Evolutionary conservation across 2,329 filamentous ascomycete genomes (phyloP).

Genomic region (Sporothrix humicola): DNA sequence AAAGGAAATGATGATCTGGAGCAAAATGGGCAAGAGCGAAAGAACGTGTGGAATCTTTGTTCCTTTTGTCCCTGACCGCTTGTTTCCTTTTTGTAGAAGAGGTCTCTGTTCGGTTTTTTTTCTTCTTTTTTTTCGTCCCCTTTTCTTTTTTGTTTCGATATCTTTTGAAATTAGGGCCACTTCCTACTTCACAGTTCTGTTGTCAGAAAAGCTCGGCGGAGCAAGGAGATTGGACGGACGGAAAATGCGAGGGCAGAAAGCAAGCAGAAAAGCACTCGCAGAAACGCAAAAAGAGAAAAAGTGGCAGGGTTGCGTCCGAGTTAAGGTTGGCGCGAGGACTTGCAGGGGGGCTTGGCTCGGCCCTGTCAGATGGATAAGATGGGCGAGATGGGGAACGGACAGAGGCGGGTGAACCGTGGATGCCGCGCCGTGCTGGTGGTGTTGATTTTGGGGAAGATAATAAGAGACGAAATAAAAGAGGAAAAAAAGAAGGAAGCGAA

Average conservation of each 20-base stretch:
- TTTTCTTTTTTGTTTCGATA: background rate
- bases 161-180: background rate
- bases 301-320: background rate
- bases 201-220: background rate
- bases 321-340: background rate
- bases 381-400: background rate
- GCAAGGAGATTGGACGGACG: constrained; percentile 12
- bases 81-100: background rate
- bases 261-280: background rate
- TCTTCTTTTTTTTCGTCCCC: background rate
- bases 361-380: background rate
- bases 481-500: background rate
- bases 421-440: too few relatives aligned
- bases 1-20: constrained; percentile 9
- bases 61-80: background rate
- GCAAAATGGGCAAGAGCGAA: constrained; percentile 1
- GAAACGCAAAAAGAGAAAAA: background rate
- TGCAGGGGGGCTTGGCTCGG: background rate
- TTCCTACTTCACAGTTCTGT: background rate
- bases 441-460: background rate
- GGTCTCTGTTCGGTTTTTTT: background rate
- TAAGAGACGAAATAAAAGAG: background rate
- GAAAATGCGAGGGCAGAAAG: background rate
- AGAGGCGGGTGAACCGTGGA: background rate
- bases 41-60: constrained; percentile 14